A percentile compares a stretch with the other conserved stretches of the same genome.
phyloP scores from a whole-genome alignment of 106 monocot genomes.

The Dioscorea alata region DNA sequence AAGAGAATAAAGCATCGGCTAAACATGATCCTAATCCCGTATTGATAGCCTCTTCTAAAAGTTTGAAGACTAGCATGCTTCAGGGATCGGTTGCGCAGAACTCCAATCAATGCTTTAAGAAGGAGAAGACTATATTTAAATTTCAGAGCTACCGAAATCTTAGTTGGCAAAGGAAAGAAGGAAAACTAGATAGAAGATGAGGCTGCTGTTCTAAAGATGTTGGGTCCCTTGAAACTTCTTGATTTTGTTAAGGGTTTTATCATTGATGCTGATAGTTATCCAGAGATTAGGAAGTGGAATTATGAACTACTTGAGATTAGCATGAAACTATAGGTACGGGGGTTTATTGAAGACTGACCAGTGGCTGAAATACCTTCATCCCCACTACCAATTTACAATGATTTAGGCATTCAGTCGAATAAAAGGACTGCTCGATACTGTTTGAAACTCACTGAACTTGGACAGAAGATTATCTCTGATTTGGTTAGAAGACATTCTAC shows the following conservation, averaged over 20 bases:
- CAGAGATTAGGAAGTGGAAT: constrained; percentile 20
- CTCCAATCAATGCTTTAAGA: constrained; percentile 24
- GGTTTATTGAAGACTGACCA: constrained; percentile 14
- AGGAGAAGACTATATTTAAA: constrained; percentile 25
- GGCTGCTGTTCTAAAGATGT: constrained; percentile 14
- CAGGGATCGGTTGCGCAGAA: constrained; percentile 9
- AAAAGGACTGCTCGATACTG: neutral
- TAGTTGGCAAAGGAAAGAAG: constrained; percentile 9
- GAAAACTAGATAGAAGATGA: constrained; percentile 15
- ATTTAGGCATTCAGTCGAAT: constrained; percentile 12
- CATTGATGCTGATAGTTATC: neutral
- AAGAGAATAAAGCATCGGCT: neutral
- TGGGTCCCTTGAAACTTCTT: constrained; percentile 28
- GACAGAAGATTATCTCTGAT: constrained; percentile 28
- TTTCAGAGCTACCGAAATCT: constrained; percentile 24
- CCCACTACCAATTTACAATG: constrained; percentile 15
- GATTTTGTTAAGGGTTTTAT: constrained; percentile 11
- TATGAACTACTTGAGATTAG: constrained; percentile 15
- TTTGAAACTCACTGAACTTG: constrained; percentile 8
- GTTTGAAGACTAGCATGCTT: neutral
- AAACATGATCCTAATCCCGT: neutral
- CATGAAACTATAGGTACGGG: constrained; percentile 9
- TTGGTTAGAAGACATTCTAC: constrained; percentile 26
- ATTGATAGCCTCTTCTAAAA: too few species aligned
- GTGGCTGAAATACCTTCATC: constrained; percentile 18